Evolutionary conservation across 2,329 filamentous ascomycete species (phyloP).

Genomic region (Arachnomyces sp.): DNA sequence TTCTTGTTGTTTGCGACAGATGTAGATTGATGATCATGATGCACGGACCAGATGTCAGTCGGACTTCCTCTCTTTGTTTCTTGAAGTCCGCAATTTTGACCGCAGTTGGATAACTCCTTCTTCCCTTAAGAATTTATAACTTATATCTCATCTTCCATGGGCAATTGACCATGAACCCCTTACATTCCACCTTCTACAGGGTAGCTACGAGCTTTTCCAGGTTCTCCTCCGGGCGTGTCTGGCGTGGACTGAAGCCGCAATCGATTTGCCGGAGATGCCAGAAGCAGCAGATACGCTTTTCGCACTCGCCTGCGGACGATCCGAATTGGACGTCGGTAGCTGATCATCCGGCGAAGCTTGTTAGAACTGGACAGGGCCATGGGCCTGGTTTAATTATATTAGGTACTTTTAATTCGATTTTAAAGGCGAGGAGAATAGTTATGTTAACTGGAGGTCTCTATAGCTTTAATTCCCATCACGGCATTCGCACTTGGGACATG

Average conservation of each 20-base stretch:
- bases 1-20: no score
- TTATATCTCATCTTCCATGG: no score
- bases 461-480: slow-evolving; percentile 78
- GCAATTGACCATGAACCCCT: no score
- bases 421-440: background rate
- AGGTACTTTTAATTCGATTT: slow-evolving; percentile 39
- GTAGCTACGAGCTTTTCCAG: slow-evolving; percentile 17
- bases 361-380: slow-evolving; percentile 67
- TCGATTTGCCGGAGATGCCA: slow-evolving; percentile 30
- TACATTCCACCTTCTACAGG: slow-evolving; percentile 14
- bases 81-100: no score
- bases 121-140: no score
- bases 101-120: no score
- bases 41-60: no score
- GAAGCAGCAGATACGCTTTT: slow-evolving; percentile 29
- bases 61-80: no score
- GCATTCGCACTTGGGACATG: slow-evolving; percentile 86
- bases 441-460: background rate
- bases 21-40: no score
- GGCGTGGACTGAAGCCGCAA: slow-evolving; percentile 17
- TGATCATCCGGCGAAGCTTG: slow-evolving; percentile 73
- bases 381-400: slow-evolving; percentile 74
- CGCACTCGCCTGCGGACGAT: slow-evolving; percentile 58
- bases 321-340: slow-evolving; percentile 77
- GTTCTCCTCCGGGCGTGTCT: slow-evolving; percentile 15